Evolutionary conservation across 371 early-diverging fungal species (phyloP), one percentile per base, ranked within the genome.

Genomic region (Hamiltosporidium tvaerminnensis): DNA sequence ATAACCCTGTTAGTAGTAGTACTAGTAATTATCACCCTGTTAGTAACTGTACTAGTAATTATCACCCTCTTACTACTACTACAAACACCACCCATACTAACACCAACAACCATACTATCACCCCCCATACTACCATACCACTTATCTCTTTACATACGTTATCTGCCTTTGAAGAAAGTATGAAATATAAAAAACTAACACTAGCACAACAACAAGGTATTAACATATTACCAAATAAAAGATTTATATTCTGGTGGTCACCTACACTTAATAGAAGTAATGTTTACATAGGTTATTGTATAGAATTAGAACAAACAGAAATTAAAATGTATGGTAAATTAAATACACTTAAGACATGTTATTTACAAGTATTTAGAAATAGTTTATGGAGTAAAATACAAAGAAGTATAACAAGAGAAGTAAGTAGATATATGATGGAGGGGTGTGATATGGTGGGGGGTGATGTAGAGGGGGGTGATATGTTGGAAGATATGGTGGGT

Each of bases 281-380:
- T 73, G 93, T 96, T 31, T 93, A 94, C 76, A 90, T 98, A 61
- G 96, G 96, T 80, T 94, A 92, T 78, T n/a, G n/a, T n/a, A 91
- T 89, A 55, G 91, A 91, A 77, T 82, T 98, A 60, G 96, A 96
- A 83, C 79, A 90, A 72, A 96, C 99, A 1, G 92, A 92, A 76
- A 94, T 98, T 56, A 88, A 89, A 75, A 92, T 98, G 94, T 90
- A 93, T 80, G 97, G 99, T 69, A 96, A 98, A 81, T 87, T 98
- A 67, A 91, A 95, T 32, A 96, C 95, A 0, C 82, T 98, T 30
- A 95, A 96, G 84, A 90, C 92, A 68, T 92, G 90, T 16, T 84
- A 92, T 62, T 89, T 94, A 76, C 94, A 96, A 73, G 86, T 96
- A 72, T 96, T 96, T 86, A 85, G 96, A 70, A 91, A 92, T 50